Conservation (phyloP, 129 eudicot species). For the Saussurea involucrata region DNA sequence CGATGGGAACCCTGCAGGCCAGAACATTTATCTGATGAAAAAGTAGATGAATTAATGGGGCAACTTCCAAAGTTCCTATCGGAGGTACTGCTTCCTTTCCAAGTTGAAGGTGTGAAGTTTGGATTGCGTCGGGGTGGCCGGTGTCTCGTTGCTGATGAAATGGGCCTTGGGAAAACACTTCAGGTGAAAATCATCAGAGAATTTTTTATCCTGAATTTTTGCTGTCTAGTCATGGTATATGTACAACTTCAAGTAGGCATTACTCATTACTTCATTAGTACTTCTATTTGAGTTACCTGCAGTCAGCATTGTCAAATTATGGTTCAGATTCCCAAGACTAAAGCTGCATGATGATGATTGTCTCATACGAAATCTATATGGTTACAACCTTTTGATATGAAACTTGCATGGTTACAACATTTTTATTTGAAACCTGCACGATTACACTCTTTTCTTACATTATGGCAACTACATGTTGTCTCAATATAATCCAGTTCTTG, state of each 20-base stretch:
- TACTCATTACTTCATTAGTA: too few species aligned
- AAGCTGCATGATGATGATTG: background rate
- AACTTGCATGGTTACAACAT: background rate
- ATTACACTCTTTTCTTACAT: background rate
- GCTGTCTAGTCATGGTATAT: constrained; percentile 4
- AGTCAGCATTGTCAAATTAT: background rate
- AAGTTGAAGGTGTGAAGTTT: constrained; percentile 81
- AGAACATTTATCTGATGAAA: constrained; percentile 75
- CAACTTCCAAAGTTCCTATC: constrained; percentile 58
- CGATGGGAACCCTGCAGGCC: constrained; percentile 92
- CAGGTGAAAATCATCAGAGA: constrained; percentile 48
- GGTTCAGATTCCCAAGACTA: background rate
- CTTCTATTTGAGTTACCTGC: background rate
- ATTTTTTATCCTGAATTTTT: background rate
- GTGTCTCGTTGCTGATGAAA: constrained; percentile 98
- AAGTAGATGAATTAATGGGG: constrained; percentile 63
- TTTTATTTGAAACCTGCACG: background rate
- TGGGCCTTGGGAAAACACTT: constrained; percentile 98
- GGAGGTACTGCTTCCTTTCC: constrained; percentile 72
- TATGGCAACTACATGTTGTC: background rate
- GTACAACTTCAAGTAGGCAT: background rate
- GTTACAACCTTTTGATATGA: background rate
- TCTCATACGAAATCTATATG: background rate
- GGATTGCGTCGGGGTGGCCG: constrained; percentile 93
- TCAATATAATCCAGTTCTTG: background rate